Evolutionary conservation across 331 rosid genomes (phyloP).

Genomic region (Malus hybrid): DNA sequence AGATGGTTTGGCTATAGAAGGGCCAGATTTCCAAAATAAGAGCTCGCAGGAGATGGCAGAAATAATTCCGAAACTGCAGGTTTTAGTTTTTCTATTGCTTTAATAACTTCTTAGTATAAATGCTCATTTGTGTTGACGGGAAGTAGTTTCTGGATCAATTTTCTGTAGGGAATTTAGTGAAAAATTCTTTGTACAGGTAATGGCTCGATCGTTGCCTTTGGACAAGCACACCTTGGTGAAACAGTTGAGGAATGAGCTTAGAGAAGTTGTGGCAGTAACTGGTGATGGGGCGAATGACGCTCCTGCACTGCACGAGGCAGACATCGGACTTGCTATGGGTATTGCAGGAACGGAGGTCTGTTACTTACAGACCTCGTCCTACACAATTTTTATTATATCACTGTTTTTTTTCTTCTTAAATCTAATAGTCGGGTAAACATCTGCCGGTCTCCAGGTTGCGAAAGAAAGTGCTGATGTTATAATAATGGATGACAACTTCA

Average conservation of each 20-base stretch:
- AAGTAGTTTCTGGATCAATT: neutral
- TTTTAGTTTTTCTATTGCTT: constrained; percentile 1
- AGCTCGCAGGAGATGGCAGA: constrained; percentile 45
- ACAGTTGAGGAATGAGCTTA: constrained; percentile 45
- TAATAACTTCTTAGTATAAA: neutral
- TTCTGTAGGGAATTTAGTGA: neutral
- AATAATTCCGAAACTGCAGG: constrained; percentile 84
- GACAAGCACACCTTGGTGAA: constrained; percentile 80
- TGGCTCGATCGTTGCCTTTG: constrained; percentile 87
- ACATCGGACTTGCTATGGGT: constrained; percentile 96
- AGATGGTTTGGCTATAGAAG: constrained; percentile 83
- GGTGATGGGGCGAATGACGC: constrained; percentile 98
- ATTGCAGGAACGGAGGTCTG: constrained; percentile 93
- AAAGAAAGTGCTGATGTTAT: constrained; percentile 92
- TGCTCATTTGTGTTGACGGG: neutral
- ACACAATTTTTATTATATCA: neutral
- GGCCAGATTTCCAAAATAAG: constrained; percentile 61
- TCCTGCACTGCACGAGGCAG: constrained; percentile 91
- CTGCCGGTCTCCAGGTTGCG: constrained; percentile 54
- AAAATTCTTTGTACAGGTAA: constrained; percentile 43
- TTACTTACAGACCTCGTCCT: neutral
- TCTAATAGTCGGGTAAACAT: neutral
- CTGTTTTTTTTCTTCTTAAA: no score
- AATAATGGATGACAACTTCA: constrained; percentile 79
- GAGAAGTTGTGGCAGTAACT: constrained; percentile 91